phyloP scores from a whole-genome alignment of 2,329 filamentous ascomycete species.

The Alternaria conjuncta region DNA sequence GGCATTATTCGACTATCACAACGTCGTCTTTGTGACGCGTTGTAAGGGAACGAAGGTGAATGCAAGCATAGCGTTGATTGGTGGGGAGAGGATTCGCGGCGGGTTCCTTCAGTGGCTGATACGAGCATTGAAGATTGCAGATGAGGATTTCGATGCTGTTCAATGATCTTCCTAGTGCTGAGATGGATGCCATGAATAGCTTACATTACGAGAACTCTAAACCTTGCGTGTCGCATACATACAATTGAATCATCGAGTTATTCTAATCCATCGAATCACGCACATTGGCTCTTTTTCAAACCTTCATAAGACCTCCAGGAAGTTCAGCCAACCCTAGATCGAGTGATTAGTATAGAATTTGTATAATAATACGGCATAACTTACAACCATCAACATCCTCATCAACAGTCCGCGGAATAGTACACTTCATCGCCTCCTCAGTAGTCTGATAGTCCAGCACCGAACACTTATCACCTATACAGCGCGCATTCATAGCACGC shows the following conservation, averaged over 20 bases:
- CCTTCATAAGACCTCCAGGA: not conserved
- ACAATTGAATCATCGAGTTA: not conserved
- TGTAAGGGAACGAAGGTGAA: not conserved
- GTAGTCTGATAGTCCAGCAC: conserved; percentile 28
- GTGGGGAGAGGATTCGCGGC: not conserved
- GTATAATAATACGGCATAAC: not conserved
- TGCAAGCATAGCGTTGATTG: not conserved
- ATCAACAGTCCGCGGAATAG: conserved; percentile 19
- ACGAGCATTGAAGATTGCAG: not conserved
- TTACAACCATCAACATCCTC: conserved; percentile 40
- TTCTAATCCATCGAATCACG: not conserved
- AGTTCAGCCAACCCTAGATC: not conserved
- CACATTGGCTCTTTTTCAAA: not conserved
- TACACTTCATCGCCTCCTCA: conserved; percentile 37
- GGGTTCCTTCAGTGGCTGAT: not conserved
- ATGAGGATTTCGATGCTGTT: too few relatives aligned
- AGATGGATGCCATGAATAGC: not conserved
- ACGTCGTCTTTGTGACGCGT: not conserved
- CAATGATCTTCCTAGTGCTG: not conserved
- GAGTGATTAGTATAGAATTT: not conserved
- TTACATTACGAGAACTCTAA: not conserved
- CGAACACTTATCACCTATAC: conserved; percentile 29
- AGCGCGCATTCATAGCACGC: conserved; percentile 35
- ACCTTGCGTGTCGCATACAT: not conserved
- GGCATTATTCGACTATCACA: not conserved